Evolutionary conservation across 768 basidiomycete species (phyloP).

Genomic region (Boletus subcaerulescens): DNA sequence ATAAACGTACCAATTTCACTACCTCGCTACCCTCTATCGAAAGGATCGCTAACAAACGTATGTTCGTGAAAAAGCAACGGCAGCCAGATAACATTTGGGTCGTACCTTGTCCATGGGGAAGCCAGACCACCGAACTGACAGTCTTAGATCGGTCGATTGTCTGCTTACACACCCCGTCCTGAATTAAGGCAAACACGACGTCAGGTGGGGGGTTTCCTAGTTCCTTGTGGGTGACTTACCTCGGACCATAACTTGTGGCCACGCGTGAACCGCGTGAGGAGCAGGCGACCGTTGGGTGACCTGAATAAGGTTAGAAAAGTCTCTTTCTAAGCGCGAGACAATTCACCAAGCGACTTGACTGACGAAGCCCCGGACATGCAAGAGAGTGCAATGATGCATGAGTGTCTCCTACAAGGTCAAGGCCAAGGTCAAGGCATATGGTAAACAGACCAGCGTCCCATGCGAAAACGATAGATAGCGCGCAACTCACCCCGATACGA

Average conservation of each 20-base stretch:
- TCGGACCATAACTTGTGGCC: slow-evolving; percentile 53
- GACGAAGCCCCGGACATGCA: slow-evolving; percentile 50
- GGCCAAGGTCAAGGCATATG: background rate
- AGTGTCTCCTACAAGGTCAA: slow-evolving; percentile 36
- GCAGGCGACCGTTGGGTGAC: slow-evolving; percentile 45
- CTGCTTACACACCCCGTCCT: slow-evolving; percentile 49
- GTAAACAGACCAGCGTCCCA: background rate
- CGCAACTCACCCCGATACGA: slow-evolving; percentile 39
- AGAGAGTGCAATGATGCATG: slow-evolving; percentile 42
- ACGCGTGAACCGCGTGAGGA: slow-evolving; percentile 47
- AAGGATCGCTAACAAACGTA: slow-evolving; percentile 37
- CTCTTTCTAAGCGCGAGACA: background rate
- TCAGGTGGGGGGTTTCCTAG: background rate
- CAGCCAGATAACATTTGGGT: background rate
- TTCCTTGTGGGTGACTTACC: slow-evolving; percentile 31
- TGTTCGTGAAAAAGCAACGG: background rate
- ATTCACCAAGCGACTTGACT: slow-evolving; percentile 51
- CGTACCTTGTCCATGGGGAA: slow-evolving; percentile 45
- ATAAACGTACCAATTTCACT: slow-evolving; percentile 38
- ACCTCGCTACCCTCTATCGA: slow-evolving; percentile 50
- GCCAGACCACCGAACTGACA: slow-evolving; percentile 49
- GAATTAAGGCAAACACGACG: background rate
- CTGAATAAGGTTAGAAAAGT: slow-evolving; percentile 17
- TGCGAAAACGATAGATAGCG: background rate
- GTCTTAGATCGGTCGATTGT: slow-evolving; percentile 46